Evolutionary conservation across 2,329 filamentous ascomycete genomes (phyloP).

Genomic region (Periconia sp.): DNA sequence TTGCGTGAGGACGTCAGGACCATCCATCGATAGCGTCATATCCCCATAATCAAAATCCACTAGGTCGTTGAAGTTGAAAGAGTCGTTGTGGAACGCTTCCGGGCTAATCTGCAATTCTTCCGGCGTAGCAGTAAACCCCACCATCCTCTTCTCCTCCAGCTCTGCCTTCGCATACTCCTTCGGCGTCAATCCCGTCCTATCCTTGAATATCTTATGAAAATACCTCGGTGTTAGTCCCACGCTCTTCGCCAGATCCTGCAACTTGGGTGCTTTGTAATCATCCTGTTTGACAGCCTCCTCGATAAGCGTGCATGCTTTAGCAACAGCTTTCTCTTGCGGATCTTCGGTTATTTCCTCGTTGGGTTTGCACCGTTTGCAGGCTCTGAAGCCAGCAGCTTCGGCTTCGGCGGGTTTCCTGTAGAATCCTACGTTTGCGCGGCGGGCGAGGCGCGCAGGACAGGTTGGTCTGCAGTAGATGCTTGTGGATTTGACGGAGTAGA

Average conservation of each 20-base stretch:
- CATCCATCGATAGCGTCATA: slow-evolving; percentile 10
- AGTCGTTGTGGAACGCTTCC: slow-evolving; percentile 21
- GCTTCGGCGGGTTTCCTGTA: slow-evolving; percentile 57
- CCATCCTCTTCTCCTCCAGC: slow-evolving; percentile 13
- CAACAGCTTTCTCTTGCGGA: slow-evolving; percentile 54
- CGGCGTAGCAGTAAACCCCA: slow-evolving; percentile 5
- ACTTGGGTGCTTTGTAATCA: slow-evolving; percentile 32
- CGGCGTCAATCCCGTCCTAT: slow-evolving; percentile 60
- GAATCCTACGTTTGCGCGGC: slow-evolving; percentile 64
- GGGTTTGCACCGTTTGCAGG: slow-evolving; percentile 65
- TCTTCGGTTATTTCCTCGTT: slow-evolving; percentile 44
- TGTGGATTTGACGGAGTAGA: slow-evolving; percentile 64
- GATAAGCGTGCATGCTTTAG: slow-evolving; percentile 43
- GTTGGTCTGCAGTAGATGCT: slow-evolving; percentile 67
- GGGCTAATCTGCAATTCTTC: slow-evolving; percentile 7
- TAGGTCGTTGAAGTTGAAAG: slow-evolving; percentile 35
- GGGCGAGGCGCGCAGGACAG: slow-evolving; percentile 65
- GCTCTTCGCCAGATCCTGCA: slow-evolving; percentile 57
- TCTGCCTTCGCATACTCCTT: slow-evolving; percentile 47
- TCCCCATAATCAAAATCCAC: slow-evolving; percentile 28
- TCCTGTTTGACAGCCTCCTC: slow-evolving; percentile 27
- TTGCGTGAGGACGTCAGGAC: slow-evolving; percentile 11
- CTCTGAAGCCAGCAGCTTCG: slow-evolving; percentile 56
- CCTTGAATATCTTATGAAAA: slow-evolving; percentile 66
- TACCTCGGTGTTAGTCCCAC: slow-evolving; percentile 64